Base-by-base conservation (phyloP, 768 basidiomycete genomes). In the Tricholoma terreum region DNA sequence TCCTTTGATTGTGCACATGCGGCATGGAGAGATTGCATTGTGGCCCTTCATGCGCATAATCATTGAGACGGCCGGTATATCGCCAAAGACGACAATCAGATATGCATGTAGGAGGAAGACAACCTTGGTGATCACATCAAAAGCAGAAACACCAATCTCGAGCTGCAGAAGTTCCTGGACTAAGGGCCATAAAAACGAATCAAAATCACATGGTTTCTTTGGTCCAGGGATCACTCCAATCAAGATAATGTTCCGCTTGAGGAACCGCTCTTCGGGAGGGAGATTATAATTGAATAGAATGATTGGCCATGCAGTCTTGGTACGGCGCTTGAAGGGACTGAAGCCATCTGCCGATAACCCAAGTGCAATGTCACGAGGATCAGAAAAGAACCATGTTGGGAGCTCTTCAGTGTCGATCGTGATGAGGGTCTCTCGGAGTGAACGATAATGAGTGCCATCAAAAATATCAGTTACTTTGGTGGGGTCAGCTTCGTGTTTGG, bases 181-280 rank as follows among this genome's bases (percentile, higher is more conserved):
- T 22, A 22, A 12, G 17, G 21, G 78, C 45, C 60, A 67, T 0
- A 75, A 60, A 50, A 78, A 80, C 0, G 77, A 80, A 38, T 71
- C 70, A 0, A 71, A 22, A 55, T 45, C 43, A 3, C 62, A 0
- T 76, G 73, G 38, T 71, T 70, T 10, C 68, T 66, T 0, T 74
- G 79, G 0, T 78, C 73, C 2, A 27, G 75, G 76, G 46, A 80
- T 76, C 49, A 78, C 57, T 2, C 74, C 72, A 7, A 77, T 19
- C 22, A 61, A 67, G 2, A 80, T 50, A 9, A 78, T 61, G 35
- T 76, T 59, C 24, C 6, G 24, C 24, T 27, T 27, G 24, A 27
- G 24, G 24, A 27, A 27, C 24, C 24, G 24, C 24, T 3, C 24
- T 27, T 27, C 6, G 24, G 24, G 24, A 27, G 24, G 24, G 24